Evolutionary conservation across 306 rosid species (phyloP), one percentile per base, ranked within the genome.

Genomic region (Coriaria nepalensis): DNA sequence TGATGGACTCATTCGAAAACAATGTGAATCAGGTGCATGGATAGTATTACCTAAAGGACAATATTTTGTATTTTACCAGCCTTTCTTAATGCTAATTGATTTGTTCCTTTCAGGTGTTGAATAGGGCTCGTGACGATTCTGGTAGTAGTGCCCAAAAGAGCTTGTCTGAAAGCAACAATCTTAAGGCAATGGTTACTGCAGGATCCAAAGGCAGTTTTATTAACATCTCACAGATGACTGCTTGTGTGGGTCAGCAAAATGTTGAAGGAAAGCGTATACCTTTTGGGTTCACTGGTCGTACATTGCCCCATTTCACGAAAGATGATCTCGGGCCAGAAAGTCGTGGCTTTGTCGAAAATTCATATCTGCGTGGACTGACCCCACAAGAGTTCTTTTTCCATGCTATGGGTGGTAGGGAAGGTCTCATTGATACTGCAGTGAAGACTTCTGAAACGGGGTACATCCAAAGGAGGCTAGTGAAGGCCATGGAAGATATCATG

Each of bases 321-420:
- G 93, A 85, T 62, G 98, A 92, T 66, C 75, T 75, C 57, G 98
- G 98, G 54, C 98, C 98, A 50, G 98, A 92, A 72, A 92, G 98
- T 74, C 98, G 98, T 77, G 98, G 98, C 49, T 92, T 92, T 73
- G 98, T 92, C 49, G 98, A 92, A 59, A 92, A 92, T 67, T 92
- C 98, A 0, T 92, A 92, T 62, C 75, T 92, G 45, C 95, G 96
- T 20, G 98, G 98, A 43, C 71, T 92, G 55, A 92, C 98, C 43
- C 98, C 98, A 10, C 98, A 92, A 35, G 98, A 92, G 87, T 92
- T 92, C 74, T 92, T 92, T 68, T 92, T 92, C 54, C 98, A 92
- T 61, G 98, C 98, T 55, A 92, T 92, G 98, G 98, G 98, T 69
- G 98, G 98, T 51, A 77, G 98, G 78, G 98, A 92, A 79, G 98